Evolutionary conservation across 257 asterid species (phyloP).

Genomic region (Rehmannia glutinosa): DNA sequence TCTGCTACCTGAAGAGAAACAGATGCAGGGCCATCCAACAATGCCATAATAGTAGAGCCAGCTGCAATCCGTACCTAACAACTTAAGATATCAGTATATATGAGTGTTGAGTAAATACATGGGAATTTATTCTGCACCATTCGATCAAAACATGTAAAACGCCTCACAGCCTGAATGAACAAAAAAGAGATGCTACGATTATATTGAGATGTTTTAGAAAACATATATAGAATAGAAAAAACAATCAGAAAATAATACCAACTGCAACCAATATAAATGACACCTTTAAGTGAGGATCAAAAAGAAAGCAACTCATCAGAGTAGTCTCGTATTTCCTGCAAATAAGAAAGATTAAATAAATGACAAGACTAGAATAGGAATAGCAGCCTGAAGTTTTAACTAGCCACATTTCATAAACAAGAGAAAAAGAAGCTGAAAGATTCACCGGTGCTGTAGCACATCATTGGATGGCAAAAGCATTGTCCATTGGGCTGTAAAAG

Average conservation of each 20-base stretch:
- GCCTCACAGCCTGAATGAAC: conserved; percentile 12
- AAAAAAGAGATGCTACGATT: background rate
- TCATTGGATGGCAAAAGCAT: conserved; percentile 85
- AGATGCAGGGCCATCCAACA: conserved; percentile 87
- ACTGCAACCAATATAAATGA: conserved; percentile 16
- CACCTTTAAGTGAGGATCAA: conserved; percentile 83
- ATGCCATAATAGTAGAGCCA: conserved; percentile 67
- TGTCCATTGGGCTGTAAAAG: conserved; percentile 83
- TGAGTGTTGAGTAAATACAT: background rate
- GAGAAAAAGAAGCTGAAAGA: conserved; percentile 19
- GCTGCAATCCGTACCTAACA: conserved; percentile 81
- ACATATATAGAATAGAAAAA: conserved; percentile 1
- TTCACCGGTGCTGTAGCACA: conserved; percentile 78
- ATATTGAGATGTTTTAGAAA: conserved; percentile 5
- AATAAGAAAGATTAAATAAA: conserved; percentile 16
- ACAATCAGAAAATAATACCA: conserved; percentile 2
- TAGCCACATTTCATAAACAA: conserved; percentile 3
- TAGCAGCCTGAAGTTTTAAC: background rate
- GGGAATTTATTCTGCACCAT: background rate
- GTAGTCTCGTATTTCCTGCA: conserved; percentile 77
- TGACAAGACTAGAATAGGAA: background rate
- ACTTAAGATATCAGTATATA: conserved; percentile 3
- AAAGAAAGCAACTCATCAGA: conserved; percentile 86
- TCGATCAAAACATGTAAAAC: background rate
- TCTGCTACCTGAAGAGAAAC: conserved; percentile 95